These are phyloP conservation scores for Retiboletus fuscus DNA, from an alignment of 1,284 basidiomycete genomes.

Conservation along the genomic window DNA sequence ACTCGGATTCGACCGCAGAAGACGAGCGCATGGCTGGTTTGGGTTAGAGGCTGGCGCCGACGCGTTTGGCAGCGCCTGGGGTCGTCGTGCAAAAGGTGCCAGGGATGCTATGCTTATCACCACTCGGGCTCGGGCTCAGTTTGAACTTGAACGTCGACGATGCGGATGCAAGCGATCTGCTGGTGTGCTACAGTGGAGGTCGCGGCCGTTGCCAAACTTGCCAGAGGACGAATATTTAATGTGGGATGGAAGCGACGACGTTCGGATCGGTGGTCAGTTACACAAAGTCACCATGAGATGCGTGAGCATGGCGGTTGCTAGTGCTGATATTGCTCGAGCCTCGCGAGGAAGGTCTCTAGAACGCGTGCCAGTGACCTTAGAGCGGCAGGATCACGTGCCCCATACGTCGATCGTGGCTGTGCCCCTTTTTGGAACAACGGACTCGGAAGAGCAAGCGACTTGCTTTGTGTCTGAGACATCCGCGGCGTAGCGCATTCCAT, in stretches of 20 bases:
- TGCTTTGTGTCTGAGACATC: too few relatives aligned
- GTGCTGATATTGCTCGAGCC: background rate
- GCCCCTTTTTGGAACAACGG: too few relatives aligned
- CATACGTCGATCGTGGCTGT: constrained; percentile 27
- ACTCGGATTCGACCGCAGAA: background rate
- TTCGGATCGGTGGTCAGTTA: too few relatives aligned
- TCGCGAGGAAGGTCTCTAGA: background rate
- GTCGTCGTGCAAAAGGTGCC: constrained; percentile 11
- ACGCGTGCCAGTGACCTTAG: too few relatives aligned
- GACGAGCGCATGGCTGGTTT: background rate
- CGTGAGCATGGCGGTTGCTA: too few relatives aligned
- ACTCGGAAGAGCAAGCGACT: too few relatives aligned
- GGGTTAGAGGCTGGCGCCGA: background rate
- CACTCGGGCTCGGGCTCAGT: constrained; percentile 31
- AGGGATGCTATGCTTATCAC: too few relatives aligned
- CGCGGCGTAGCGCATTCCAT: too few relatives aligned
- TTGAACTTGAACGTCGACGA: constrained; percentile 2
- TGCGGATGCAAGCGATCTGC: constrained; percentile 20
- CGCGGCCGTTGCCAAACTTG: constrained; percentile 32
- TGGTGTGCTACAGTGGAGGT: constrained; percentile 41
- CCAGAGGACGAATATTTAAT: constrained; percentile 34
- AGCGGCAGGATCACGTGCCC: constrained; percentile 24
- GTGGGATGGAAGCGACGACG: background rate
- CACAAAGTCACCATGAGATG: constrained; percentile 12
- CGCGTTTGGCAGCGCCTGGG: constrained; percentile 13